A percentile compares a stretch with the other conserved stretches of the same genome.
Evolutionary conservation across 768 basidiomycete species (phyloP).

Genomic region (Mycena capillaripes): DNA sequence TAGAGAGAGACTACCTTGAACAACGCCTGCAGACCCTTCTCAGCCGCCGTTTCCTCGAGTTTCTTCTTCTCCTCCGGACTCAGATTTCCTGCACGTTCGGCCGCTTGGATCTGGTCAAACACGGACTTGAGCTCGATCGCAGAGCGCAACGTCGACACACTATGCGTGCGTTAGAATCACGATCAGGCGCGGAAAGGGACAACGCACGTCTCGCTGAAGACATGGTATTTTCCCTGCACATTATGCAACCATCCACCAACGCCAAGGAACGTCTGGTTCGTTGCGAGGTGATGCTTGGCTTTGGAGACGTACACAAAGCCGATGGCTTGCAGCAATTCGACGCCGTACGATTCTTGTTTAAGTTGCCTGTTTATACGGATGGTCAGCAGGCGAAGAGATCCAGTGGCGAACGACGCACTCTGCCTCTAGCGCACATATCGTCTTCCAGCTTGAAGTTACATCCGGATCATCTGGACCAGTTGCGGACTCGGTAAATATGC

Average conservation of each 20-base stretch:
- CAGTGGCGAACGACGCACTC: constrained; percentile 65
- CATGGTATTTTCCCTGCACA: constrained; percentile 92
- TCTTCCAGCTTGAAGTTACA: constrained; percentile 79
- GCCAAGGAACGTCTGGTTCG: constrained; percentile 79
- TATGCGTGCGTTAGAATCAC: constrained; percentile 43
- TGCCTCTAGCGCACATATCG: constrained; percentile 85
- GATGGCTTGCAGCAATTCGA: constrained; percentile 87
- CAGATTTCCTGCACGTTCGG: constrained; percentile 87
- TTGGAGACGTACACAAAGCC: constrained; percentile 90
- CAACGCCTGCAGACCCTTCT: constrained; percentile 91
- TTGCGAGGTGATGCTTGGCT: constrained; percentile 86
- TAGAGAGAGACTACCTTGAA: constrained; percentile 69
- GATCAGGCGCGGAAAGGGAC: background rate
- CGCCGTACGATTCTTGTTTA: constrained; percentile 88
- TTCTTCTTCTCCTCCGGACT: constrained; percentile 83
- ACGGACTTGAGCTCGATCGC: constrained; percentile 92
- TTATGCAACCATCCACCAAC: constrained; percentile 96
- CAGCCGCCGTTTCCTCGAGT: constrained; percentile 92
- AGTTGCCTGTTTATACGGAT: constrained; percentile 69
- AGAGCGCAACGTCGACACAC: constrained; percentile 87
- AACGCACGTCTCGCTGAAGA: constrained; percentile 92
- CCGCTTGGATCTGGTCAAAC: constrained; percentile 93
- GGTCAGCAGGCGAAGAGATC: constrained; percentile 9
- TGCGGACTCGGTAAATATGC: constrained; percentile 90
- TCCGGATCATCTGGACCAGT: constrained; percentile 76